Base-by-base conservation (phyloP, 257 asterid species). In the Salvia miltiorrhiza region DNA sequence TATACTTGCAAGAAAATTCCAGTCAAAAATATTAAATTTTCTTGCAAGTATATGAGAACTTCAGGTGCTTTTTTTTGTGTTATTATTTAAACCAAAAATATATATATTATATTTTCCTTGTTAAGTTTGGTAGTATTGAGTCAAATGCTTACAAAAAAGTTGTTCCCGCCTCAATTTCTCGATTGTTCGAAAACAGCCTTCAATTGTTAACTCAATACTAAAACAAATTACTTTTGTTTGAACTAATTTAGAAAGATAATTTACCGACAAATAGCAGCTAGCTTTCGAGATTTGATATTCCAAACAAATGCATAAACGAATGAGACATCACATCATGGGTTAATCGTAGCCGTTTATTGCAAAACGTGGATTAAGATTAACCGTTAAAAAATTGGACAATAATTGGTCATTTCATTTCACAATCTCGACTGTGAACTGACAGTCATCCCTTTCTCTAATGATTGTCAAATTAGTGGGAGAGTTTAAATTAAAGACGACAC, bases 261-360 rank as follows among this genome's bases (percentile, higher is more conserved):
- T 77, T 61, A 71, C 85, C 85, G 82, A 77, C 85, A 80, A 64
- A 58, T 65, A 68, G 65, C 43, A 62, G 77, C 76, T 80, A 77
- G 75, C 63, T 66, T 28, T 48, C 24, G 60, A 70, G 63, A 40
- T 61, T 64, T 70, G 17, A 58, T 44, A n/a, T 37, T 4, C 60
- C 45, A 52, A 30, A 63, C 24, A 39, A 9, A n/a, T 28, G 26
- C 64, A 75, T 45, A 24, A 14, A n/a, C 40, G 43, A 3, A 40
- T 65, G 70, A 75, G 79, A 49, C 65, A 71, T 35, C n/a, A n/a
- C n/a, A n/a, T n/a, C n/a, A n/a, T n/a, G 21, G 37, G 33, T 44
- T 26, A 55, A 77, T 76, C 77, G 11, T 12, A 65, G 58, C 77
- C 77, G 69, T 56, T 11, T 0, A 68, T 35, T 58, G 2, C 4